Conservation (phyloP, 768 basidiomycete species). For the Pisolithus microcarpus region DNA sequence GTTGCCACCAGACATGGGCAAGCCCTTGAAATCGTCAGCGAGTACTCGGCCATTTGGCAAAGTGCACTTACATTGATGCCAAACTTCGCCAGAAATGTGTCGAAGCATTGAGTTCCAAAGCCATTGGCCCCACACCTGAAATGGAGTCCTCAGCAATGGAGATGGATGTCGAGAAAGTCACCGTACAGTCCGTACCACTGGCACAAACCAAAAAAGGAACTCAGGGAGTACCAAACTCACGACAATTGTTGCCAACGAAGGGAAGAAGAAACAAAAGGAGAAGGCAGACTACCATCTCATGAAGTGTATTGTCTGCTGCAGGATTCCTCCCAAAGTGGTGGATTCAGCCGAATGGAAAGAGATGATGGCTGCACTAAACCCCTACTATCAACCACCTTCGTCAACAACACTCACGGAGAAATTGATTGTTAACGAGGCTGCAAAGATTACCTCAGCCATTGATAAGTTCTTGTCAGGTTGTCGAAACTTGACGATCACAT, state of each 20-base stretch:
- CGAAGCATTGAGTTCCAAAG: not conserved
- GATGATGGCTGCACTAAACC: slow-evolving; percentile 1
- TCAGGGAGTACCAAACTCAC: not conserved
- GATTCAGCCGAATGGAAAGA: slow-evolving; percentile 2
- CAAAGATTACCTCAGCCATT: slow-evolving; percentile 2
- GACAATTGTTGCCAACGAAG: not conserved
- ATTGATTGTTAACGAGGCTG: slow-evolving; percentile 14
- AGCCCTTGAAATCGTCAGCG: not conserved
- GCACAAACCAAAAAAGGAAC: not conserved
- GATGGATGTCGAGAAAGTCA: no score
- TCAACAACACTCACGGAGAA: slow-evolving; percentile 5
- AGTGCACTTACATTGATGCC: slow-evolving; percentile 1
- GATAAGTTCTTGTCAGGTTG: not conserved
- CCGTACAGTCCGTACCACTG: no score
- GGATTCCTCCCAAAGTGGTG: slow-evolving; percentile 4
- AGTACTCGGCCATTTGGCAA: slow-evolving; percentile 1
- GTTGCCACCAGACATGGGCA: slow-evolving; percentile 1
- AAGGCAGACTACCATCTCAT: slow-evolving; percentile 2
- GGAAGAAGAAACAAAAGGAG: not conserved
- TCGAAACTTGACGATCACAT: slow-evolving; percentile 12
- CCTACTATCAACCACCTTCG: not conserved
- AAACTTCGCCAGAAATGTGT: not conserved
- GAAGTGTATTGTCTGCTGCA: slow-evolving; percentile 6
- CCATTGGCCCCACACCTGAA: not conserved
- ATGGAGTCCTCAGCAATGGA: not conserved